phyloP scores from a whole-genome alignment of 139 green algal species.

The Diplosphaera chodatii region DNA sequence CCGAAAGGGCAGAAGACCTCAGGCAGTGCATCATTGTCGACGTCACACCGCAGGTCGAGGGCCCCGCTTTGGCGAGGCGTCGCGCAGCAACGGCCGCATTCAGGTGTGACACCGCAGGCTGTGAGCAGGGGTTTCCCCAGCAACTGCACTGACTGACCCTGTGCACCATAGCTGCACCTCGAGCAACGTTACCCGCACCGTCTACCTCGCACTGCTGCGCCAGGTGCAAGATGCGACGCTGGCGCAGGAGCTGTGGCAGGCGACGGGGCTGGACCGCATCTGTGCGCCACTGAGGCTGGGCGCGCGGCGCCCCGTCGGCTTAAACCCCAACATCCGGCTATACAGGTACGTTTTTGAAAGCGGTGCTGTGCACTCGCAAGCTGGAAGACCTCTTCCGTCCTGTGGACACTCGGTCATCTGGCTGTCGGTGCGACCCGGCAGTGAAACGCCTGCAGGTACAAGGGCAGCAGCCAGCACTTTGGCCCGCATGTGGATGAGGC shows the following conservation, averaged over 20 bases:
- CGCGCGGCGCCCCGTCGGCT: constrained; percentile 13
- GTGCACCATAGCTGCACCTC: too few species aligned
- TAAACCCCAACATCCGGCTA: constrained; percentile 59
- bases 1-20: too few species aligned
- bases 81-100: constrained; percentile 51
- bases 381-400: too few species aligned
- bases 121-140: too few species aligned
- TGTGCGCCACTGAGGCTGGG: constrained; percentile 20
- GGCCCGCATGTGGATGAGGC: constrained; percentile 59
- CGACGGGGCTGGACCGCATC: constrained; percentile 21
- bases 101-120: too few species aligned
- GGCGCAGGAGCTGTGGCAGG: constrained; percentile 23
- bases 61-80: constrained; percentile 21
- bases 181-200: too few species aligned
- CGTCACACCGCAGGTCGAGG: not conserved
- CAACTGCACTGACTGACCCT: too few species aligned
- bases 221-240: constrained; percentile 4
- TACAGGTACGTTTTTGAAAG: too few species aligned
- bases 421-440: too few species aligned
- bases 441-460: too few species aligned
- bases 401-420: too few species aligned
- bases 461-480: constrained; percentile 41
- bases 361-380: too few species aligned
- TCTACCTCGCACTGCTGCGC: not conserved
- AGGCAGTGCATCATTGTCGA: not conserved